Percentiles rank a stretch among this genome's conserved stretches.
phyloP scores from a whole-genome alignment of 2,329 filamentous ascomycete species.

The Pseudonectria foliicola region DNA sequence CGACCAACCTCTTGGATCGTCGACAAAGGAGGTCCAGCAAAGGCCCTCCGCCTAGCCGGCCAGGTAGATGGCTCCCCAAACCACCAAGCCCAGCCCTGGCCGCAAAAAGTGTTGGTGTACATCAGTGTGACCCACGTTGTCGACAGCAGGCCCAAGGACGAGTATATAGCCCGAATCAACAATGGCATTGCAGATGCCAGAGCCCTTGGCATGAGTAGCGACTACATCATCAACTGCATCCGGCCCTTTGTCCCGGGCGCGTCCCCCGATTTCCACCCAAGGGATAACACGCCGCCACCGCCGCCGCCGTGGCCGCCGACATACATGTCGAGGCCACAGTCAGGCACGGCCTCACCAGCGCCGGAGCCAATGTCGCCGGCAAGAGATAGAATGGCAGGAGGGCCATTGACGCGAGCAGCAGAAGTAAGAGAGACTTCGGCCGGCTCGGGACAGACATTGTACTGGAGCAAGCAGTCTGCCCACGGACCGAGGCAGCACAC shows the following conservation, averaged over 20 bases:
- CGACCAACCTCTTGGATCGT: conserved; percentile 32
- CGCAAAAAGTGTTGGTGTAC: conserved; percentile 32
- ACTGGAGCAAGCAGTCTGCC: conserved; percentile 7
- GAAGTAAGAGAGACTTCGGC: conserved; percentile 9
- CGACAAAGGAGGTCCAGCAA: conserved; percentile 26
- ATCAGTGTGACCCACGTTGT: conserved; percentile 26
- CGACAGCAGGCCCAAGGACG: conserved; percentile 30
- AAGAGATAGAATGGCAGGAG: background rate
- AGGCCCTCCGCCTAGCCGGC: conserved; percentile 18
- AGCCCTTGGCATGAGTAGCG: conserved; percentile 26
- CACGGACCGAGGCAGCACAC: conserved; percentile 10
- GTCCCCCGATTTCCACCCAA: no score
- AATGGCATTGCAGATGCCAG: conserved; percentile 29
- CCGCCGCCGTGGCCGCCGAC: no score
- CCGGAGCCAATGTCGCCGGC: conserved; percentile 3
- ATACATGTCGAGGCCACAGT: no score
- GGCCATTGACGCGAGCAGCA: background rate
- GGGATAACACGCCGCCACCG: no score
- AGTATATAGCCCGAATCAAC: conserved; percentile 35
- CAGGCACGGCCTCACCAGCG: no score
- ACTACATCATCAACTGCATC: conserved; percentile 31
- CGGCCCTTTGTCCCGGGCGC: conserved; percentile 28
- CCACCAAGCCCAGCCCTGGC: conserved; percentile 18
- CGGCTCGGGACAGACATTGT: no score
- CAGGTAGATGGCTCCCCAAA: conserved; percentile 8